Conservation (phyloP, 768 basidiomycete species). For the Lyophyllum semitale region DNA sequence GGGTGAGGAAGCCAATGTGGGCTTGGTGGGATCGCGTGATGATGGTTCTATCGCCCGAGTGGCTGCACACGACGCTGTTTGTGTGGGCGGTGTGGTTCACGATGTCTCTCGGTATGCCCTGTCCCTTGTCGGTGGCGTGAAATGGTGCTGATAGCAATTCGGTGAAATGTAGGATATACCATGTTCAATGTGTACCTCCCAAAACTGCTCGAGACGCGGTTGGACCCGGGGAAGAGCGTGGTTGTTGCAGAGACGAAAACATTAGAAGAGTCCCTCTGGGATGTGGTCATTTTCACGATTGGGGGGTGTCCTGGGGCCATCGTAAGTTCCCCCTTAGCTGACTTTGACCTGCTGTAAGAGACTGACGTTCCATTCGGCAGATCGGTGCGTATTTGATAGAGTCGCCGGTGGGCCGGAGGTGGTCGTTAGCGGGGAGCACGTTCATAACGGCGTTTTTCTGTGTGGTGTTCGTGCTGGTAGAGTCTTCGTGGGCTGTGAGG, state of each 20-base stretch:
- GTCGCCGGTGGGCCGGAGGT: conserved; percentile 63
- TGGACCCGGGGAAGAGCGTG: conserved; percentile 27
- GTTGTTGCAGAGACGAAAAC: conserved; percentile 36
- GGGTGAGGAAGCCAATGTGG: conserved; percentile 57
- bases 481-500: conserved; percentile 59
- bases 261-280: conserved; percentile 71
- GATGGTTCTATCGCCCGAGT: conserved; percentile 74
- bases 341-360: not conserved
- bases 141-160: conserved; percentile 5
- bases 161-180: conserved; percentile 60
- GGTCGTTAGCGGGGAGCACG: conserved; percentile 76
- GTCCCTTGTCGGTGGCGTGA: not conserved
- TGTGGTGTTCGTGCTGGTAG: conserved; percentile 63
- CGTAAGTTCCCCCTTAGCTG: conserved; percentile 44
- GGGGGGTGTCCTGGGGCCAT: conserved; percentile 86
- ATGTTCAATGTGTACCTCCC: conserved; percentile 95
- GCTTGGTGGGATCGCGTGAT: conserved; percentile 71
- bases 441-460: conserved; percentile 78
- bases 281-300: conserved; percentile 83
- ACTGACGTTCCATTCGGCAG: conserved; percentile 33
- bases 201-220: conserved; percentile 82
- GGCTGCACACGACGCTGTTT: conserved; percentile 74
- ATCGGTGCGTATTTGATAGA: conserved; percentile 87
- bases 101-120: conserved; percentile 70
- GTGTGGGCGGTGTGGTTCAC: conserved; percentile 80